Conservation (phyloP, 2,329 filamentous ascomycete genomes). For the Xylariomycetidae sp. region DNA sequence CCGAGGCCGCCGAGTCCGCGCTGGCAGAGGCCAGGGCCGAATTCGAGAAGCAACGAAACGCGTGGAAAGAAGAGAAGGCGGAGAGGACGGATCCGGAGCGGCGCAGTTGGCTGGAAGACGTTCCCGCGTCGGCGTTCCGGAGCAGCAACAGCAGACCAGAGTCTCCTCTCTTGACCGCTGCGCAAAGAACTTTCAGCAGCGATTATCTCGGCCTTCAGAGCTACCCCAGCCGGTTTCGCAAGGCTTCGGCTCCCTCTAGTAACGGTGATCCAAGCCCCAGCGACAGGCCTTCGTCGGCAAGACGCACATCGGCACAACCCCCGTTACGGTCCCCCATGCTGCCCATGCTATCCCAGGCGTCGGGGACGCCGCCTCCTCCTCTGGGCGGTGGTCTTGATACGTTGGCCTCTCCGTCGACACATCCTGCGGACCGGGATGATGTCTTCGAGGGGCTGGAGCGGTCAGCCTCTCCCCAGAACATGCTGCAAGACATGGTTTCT, state of each 20-base stretch:
- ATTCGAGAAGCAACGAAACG: conserved; percentile 41
- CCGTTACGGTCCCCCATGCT: conserved; percentile 35
- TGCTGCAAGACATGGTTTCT: conserved; percentile 78
- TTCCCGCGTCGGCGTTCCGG: conserved; percentile 35
- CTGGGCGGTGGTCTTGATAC: conserved; percentile 43
- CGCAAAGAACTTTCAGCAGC: conserved; percentile 46
- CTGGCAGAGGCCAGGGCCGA: conserved; percentile 49
- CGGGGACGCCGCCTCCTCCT: conserved; percentile 34
- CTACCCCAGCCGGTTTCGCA: conserved; percentile 36
- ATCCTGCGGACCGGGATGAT: conserved; percentile 41
- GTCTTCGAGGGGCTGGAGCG: conserved; percentile 49
- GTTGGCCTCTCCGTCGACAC: conserved; percentile 33
- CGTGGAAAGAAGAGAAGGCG: conserved; percentile 33
- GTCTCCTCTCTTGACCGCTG: conserved; percentile 45
- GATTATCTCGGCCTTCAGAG: conserved; percentile 44
- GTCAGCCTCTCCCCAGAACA: conserved; percentile 58
- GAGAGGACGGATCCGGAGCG: conserved; percentile 35
- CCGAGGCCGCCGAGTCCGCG: conserved; percentile 60
- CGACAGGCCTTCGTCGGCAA: conserved; percentile 34
- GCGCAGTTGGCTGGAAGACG: conserved; percentile 48
- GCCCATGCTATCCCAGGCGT: conserved; percentile 30
- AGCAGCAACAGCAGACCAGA: conserved; percentile 47
- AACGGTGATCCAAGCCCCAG: conserved; percentile 36
- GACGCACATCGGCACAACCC: conserved; percentile 47
- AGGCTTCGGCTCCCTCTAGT: conserved; percentile 45